These are phyloP conservation scores for Pilatotrama ljubarskyi DNA, from an alignment of 768 basidiomycete species.

Conservation along the genomic window DNA sequence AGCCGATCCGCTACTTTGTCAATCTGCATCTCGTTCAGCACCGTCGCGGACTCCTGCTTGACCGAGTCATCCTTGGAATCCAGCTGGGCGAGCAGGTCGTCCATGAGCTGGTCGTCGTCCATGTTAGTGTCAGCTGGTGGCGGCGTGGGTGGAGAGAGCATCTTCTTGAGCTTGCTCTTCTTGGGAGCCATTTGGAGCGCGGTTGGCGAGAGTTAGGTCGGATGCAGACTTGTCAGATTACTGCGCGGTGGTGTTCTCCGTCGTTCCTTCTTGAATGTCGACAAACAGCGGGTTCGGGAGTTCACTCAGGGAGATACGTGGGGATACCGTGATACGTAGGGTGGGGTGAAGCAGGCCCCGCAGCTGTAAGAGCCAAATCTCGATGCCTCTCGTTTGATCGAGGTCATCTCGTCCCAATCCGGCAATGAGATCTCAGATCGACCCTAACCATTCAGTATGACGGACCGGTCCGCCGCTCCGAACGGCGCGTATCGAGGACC, in stretches of 20 bases:
- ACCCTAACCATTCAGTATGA: conserved; percentile 3
- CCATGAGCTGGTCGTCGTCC: conserved; percentile 64
- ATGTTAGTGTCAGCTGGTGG: conserved; percentile 36
- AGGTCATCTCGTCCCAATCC: background rate
- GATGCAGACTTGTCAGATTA: no score
- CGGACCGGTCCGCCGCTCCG: background rate
- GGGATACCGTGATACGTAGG: background rate
- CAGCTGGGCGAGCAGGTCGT: conserved; percentile 76
- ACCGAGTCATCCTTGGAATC: conserved; percentile 58
- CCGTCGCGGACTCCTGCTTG: conserved; percentile 48
- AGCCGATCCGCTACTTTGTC: conserved; percentile 30
- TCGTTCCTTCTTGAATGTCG: no score
- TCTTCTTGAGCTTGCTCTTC: conserved; percentile 61
- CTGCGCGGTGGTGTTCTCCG: no score
- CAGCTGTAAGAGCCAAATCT: background rate
- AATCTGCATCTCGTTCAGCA: conserved; percentile 50
- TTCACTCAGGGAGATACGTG: background rate
- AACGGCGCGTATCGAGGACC: background rate
- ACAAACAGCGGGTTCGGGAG: no score
- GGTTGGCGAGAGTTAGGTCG: background rate
- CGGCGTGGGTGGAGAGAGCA: conserved; percentile 30
- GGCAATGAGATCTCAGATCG: conserved; percentile 6
- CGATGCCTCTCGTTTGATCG: background rate
- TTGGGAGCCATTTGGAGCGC: conserved; percentile 15
- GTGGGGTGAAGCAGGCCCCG: background rate